Percentiles rank a stretch among this genome's conserved stretches.
Conservation (phyloP, 2,329 filamentous ascomycete genomes). For the Pseudopyrenochaeta lycopersici region DNA sequence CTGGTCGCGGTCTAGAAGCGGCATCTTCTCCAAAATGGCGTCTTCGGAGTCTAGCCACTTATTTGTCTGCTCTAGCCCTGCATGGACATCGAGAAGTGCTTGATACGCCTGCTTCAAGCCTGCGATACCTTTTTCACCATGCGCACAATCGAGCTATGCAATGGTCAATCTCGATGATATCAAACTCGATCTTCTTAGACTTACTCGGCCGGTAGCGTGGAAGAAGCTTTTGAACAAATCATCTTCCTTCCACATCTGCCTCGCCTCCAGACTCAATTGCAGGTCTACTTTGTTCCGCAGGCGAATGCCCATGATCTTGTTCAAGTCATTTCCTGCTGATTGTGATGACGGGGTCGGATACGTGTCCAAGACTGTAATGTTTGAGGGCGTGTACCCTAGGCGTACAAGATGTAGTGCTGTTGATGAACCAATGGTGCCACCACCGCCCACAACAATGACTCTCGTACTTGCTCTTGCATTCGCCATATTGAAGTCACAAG, state of each 20-base stretch:
- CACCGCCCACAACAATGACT: slow-evolving; percentile 58
- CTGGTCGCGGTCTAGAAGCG: slow-evolving; percentile 51
- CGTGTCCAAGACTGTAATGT: slow-evolving; percentile 60
- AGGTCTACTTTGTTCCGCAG: slow-evolving; percentile 52
- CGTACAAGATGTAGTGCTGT: slow-evolving; percentile 63
- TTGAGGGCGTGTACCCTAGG: slow-evolving; percentile 55
- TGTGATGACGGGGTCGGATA: slow-evolving; percentile 57
- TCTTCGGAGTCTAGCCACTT: slow-evolving; percentile 57
- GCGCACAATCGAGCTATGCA: slow-evolving; percentile 38
- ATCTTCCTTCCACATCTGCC: slow-evolving; percentile 57
- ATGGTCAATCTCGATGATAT: slow-evolving; percentile 8
- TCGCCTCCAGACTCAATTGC: slow-evolving; percentile 42
- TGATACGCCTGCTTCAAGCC: slow-evolving; percentile 49
- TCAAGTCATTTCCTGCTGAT: slow-evolving; percentile 61
- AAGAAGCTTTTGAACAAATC: slow-evolving; percentile 57
- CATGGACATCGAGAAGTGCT: slow-evolving; percentile 40
- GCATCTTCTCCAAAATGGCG: slow-evolving; percentile 54
- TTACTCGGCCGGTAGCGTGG: slow-evolving; percentile 54
- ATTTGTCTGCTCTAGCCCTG: slow-evolving; percentile 49
- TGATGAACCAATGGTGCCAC: slow-evolving; percentile 62
- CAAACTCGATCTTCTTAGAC: background rate
- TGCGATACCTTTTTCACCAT: slow-evolving; percentile 51
- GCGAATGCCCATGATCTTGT: slow-evolving; percentile 56
- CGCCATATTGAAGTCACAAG: slow-evolving; percentile 17
- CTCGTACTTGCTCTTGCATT: slow-evolving; percentile 27